Evolutionary conservation across 2,329 filamentous ascomycete genomes (phyloP).

Genomic region (Cryphonectria carpinicola): DNA sequence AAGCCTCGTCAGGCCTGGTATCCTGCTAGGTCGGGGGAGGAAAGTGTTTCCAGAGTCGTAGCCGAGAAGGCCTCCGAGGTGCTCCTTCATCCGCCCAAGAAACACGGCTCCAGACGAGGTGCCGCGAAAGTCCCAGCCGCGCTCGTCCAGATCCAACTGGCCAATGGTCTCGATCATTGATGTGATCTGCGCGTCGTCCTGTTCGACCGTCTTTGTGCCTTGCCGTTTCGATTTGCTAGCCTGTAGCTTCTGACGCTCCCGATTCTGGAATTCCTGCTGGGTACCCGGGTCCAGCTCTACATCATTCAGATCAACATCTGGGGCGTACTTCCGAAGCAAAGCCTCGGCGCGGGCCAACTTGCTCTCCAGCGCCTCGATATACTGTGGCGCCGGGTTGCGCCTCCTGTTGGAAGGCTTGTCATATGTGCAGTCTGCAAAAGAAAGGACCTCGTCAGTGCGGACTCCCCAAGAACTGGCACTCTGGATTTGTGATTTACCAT

Average conservation of each 20-base stretch:
- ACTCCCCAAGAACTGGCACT: not conserved
- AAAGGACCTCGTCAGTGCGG: slow-evolving; percentile 11
- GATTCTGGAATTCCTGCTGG: slow-evolving; percentile 67
- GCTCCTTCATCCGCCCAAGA: slow-evolving; percentile 81
- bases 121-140: slow-evolving; percentile 94
- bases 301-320: slow-evolving; percentile 83
- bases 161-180: slow-evolving; percentile 96
- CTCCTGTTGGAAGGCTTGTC: slow-evolving; percentile 92
- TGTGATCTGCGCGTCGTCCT: slow-evolving; percentile 75
- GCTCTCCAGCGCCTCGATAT: slow-evolving; percentile 86
- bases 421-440: slow-evolving; percentile 79
- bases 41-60: slow-evolving; percentile 64
- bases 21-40: slow-evolving; percentile 54
- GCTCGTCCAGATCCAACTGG: slow-evolving; percentile 87
- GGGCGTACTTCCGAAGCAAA: slow-evolving; percentile 77
- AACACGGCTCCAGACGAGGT: slow-evolving; percentile 92
- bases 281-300: slow-evolving; percentile 79
- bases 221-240: slow-evolving; percentile 47
- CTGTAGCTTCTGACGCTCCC: slow-evolving; percentile 55
- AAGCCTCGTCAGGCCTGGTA: slow-evolving; percentile 58
- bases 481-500: slow-evolving; percentile 65
- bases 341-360: slow-evolving; percentile 82
- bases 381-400: slow-evolving; percentile 88
- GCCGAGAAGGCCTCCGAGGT: slow-evolving; percentile 78
- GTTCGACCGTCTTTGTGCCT: slow-evolving; percentile 41